Base-by-base conservation (phyloP, 306 rosid species). In the Myrica gale region DNA sequence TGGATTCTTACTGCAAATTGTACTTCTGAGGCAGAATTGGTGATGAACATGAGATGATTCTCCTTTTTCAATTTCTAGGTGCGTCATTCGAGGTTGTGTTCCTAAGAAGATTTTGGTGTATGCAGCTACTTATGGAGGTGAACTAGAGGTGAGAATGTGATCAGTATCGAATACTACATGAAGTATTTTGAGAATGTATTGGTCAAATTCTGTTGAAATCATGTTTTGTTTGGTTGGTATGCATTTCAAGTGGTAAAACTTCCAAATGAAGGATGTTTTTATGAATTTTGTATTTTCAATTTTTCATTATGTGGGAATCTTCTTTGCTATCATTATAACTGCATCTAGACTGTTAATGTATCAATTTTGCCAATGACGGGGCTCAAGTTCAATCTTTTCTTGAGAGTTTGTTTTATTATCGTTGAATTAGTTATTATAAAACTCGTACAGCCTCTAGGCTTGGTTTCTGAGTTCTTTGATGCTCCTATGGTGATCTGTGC, bases 21-120 rank as follows among this genome's bases (percentile, higher is more conserved):
- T 3, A 67, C 17, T 10, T 44, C 39, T 39, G 32, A 79, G 72
- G 11, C n/a, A 43, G 46, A 39, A 61, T 80, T 81, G n/a, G 67
- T 75, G 9, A 42, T 69, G 55, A 65, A 77, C 46, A 69, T 32
- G 13, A 80, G 56, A 68, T 46, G 63, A 53, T 68, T 77, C 21
- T 11, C 60, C 2, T 21, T 17, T 69, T 82, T 83, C 78, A 70
- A 61, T 81, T 86, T 74, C 19, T 82, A 95, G 98, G 80, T 95
- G 98, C 75, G 98, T 95, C 53, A 74, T 95, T 88, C 98, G 98
- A 81, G 98, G 98, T 44, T 95, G 98, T 87, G 98, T 95, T 85
- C 98, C 98, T 56, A 95, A 95, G 78, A 95, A 95, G 93, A 95
- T 95, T 84, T 80, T 95, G 91, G 97, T 95, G 72, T 95, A 92